These are phyloP conservation scores for Scedosporium aurantiacum DNA, from an alignment of 2,329 filamentous ascomycete species.

Conservation along the genomic window DNA sequence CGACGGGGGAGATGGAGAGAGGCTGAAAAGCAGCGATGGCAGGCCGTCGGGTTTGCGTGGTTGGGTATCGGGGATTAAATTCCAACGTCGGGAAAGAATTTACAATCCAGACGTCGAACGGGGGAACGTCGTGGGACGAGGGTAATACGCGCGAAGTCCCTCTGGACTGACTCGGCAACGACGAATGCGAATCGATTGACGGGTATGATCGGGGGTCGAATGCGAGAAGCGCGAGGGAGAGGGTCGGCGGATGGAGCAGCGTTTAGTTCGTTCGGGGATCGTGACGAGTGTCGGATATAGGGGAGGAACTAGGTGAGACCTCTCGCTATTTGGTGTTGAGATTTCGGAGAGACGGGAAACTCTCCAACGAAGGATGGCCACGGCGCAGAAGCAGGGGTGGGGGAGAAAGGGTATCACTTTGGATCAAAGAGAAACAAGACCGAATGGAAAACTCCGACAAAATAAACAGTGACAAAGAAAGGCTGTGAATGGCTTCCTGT, in stretches of 20 bases:
- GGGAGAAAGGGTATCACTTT: background rate
- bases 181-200: background rate
- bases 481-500: background rate
- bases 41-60: background rate
- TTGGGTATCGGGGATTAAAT: background rate
- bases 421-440: background rate
- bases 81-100: background rate
- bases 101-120: background rate
- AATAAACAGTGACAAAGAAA: background rate
- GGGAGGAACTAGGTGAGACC: background rate
- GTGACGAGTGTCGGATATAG: background rate
- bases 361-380: background rate
- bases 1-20: background rate
- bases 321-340: background rate
- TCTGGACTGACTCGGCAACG: background rate
- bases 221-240: background rate
- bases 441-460: background rate
- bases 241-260: background rate
- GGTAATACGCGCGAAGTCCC: background rate
- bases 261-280: background rate
- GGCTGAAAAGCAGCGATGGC: background rate
- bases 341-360: conserved; percentile 5
- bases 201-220: background rate
- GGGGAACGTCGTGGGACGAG: background rate
- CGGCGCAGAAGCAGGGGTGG: background rate